A percentile compares a stretch with the other conserved stretches of the same genome.
Evolutionary conservation across 225 moss, liverwort and hornwort species (phyloP).

Genomic region (Ulota crispa): DNA sequence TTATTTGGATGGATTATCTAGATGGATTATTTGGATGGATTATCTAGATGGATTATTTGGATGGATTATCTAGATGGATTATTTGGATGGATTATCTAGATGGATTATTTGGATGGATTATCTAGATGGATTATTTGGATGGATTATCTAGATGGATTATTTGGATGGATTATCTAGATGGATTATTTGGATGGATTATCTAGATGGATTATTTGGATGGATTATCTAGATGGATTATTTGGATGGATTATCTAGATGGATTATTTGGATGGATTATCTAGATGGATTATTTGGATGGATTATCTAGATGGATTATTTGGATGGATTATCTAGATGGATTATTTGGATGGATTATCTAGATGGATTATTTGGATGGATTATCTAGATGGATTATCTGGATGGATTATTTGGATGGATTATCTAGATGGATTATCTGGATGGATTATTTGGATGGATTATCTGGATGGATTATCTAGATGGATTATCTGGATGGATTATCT

Average conservation of each 20-base stretch:
- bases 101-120: neutral
- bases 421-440: no score
- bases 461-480: no score
- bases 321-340: no score
- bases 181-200: neutral
- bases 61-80: neutral
- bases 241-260: neutral
- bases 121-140: neutral
- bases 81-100: neutral
- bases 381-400: no score
- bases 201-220: neutral
- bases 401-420: neutral
- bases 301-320: no score
- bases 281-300: neutral
- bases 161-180: no score
- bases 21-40: neutral
- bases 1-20: neutral
- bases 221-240: neutral
- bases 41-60: neutral
- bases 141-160: neutral
- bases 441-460: no score
- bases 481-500: no score
- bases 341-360: no score
- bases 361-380: no score
- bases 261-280: neutral